These are phyloP conservation scores for Thielaviopsis ethacetica DNA, from an alignment of 2,329 filamentous ascomycete genomes.

Conservation along the genomic window DNA sequence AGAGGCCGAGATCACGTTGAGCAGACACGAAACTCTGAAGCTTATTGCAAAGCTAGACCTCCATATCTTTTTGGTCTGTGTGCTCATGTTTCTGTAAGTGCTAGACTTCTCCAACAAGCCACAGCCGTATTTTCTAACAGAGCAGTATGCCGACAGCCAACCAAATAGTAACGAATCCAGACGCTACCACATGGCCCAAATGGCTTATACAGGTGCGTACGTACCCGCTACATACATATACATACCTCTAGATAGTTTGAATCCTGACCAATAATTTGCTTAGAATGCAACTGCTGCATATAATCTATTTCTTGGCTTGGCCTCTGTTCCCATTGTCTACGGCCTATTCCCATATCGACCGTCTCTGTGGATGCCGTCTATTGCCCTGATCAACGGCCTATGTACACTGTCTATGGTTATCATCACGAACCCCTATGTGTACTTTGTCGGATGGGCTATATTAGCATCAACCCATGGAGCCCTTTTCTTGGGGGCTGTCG, in stretches of 20 bases:
- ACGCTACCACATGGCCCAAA: background rate
- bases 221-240: background rate
- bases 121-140: background rate
- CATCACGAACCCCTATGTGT: background rate
- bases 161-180: background rate
- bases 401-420: background rate
- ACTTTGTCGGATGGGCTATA: background rate
- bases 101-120: too few relatives aligned
- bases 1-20: background rate
- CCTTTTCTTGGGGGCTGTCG: background rate
- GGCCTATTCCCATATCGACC: background rate
- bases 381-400: background rate
- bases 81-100: background rate
- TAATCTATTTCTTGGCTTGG: background rate
- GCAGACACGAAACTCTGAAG: background rate
- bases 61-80: background rate
- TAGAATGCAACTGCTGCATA: background rate
- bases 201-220: background rate
- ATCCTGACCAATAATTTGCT: too few relatives aligned
- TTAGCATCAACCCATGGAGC: background rate
- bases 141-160: background rate
- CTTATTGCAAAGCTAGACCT: background rate
- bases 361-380: background rate
- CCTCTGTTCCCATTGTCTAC: background rate
- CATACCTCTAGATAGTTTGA: background rate